Evolutionary conservation across 208 protist genomes (phyloP), one percentile per base, ranked within the genome.

Genomic region (Leishmania arabica): DNA sequence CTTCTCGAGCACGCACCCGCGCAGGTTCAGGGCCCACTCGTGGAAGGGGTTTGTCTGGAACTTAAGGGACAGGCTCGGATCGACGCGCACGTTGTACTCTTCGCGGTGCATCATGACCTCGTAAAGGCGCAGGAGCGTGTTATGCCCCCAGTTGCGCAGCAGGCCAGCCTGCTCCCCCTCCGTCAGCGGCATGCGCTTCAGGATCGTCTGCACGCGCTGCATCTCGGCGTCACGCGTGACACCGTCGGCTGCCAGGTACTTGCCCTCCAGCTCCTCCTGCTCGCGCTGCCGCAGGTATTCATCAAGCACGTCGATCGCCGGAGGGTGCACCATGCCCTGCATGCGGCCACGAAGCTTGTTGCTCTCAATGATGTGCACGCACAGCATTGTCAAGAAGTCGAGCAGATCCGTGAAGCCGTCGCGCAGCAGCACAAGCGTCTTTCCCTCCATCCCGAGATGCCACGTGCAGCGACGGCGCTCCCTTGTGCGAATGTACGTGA

Each of bases 41-140:
- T 96, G 90, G 77, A 95, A 96, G 9, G 92, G 91, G 82, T 95
- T 95, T 37, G 81, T 91, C 68, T 97, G 91, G 78, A 96, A 97
- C 83, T 89, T 93, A 13, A 91, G 85, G 8, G 94, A 93, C 45
- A 93, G 80, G 70, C 89, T 92, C n/a, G 92, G 90, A 83, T 97
- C 93, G 53, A 97, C 84, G 54, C 93, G 93, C 6, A 97, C 90
- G 78, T 95, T 95, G 88, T 90, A 97, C 87, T 97, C 92, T 78
- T 97, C 93, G n/a, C 93, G 93, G 82, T 97, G 95, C 89, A 96
- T 97, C 90, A 97, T 94, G 66, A 97, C 85, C 68, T 97, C 93
- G 78, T 96, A 96, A 66, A 97, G 95, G 49, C 88, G 84, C 58
- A 91, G 90, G 11, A 96, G 84, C 7, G 83, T 92, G 80, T 92